phyloP scores from a whole-genome alignment of 495 filamentous ascomycete species.

The Penicillium coffeae region DNA sequence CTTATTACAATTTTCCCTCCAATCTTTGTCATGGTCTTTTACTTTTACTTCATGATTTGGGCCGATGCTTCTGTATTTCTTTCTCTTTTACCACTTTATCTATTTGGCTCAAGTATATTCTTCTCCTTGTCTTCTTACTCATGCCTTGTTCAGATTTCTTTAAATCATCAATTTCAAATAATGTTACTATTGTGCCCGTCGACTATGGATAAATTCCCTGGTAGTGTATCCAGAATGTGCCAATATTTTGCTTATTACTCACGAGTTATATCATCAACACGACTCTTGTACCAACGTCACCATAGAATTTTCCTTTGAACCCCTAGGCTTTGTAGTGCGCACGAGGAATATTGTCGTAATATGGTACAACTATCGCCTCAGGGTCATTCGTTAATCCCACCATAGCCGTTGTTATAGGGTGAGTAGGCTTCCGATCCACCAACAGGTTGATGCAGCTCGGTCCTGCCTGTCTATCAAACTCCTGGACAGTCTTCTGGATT shows the following conservation, averaged over 20 bases:
- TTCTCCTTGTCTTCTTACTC: background rate
- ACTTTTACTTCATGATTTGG: background rate
- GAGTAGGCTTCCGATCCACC: conserved; percentile 23
- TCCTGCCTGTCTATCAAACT: conserved; percentile 8
- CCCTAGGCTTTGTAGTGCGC: conserved; percentile 12
- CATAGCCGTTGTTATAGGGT: conserved; percentile 26
- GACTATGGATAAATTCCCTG: no score
- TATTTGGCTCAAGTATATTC: background rate
- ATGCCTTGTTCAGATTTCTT: background rate
- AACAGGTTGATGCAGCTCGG: conserved; percentile 23
- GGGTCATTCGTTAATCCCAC: conserved; percentile 23
- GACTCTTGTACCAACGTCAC: no score
- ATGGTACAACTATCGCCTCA: conserved; percentile 21
- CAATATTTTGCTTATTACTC: no score
- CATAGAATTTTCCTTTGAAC: background rate
- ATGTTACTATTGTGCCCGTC: no score
- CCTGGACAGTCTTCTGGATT: conserved; percentile 12
- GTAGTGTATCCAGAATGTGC: no score
- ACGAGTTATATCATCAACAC: no score
- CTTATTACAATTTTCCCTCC: background rate
- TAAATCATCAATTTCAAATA: no score
- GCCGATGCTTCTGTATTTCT: background rate
- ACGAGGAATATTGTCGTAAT: conserved; percentile 27
- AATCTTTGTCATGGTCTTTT: background rate
- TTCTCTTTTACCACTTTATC: background rate